These are phyloP conservation scores for Coemansia sp. DNA, from an alignment of 192 early-diverging fungal genomes.

Conservation along the genomic window DNA sequence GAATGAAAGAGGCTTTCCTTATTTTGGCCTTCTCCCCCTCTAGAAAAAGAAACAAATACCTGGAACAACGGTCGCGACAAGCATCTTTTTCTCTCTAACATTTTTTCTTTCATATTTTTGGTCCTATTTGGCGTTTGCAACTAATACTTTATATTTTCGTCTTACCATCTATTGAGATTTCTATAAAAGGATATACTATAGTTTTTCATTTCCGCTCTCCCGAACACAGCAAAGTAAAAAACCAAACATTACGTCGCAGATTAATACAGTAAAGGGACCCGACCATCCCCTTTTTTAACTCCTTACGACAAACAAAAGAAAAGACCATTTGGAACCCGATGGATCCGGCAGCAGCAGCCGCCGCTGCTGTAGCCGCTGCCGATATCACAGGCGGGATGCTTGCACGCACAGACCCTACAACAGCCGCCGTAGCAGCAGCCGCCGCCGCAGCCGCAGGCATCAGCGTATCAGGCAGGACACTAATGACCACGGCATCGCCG, in stretches of 20 bases:
- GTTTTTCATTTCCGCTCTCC: neutral
- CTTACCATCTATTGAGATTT: too few relatives aligned
- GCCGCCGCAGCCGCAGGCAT: neutral
- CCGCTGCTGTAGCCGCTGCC: neutral
- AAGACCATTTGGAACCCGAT: constrained; percentile 1
- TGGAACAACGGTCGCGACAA: neutral
- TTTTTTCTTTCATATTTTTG: neutral
- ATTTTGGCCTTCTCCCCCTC: neutral
- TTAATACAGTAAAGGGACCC: neutral
- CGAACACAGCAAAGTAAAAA: neutral
- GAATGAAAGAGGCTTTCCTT: neutral
- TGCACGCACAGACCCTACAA: neutral
- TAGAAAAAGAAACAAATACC: neutral
- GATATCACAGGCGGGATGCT: constrained; percentile 15
- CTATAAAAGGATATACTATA: too few relatives aligned
- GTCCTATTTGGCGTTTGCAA: neutral
- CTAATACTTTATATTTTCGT: neutral
- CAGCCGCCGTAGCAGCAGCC: constrained; percentile 1
- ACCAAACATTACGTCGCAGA: neutral
- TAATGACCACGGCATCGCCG: constrained; percentile 6
- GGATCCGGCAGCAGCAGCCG: constrained; percentile 10
- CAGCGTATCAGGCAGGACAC: neutral
- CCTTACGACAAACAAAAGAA: neutral
- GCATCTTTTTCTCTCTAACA: neutral
- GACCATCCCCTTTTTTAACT: neutral